Conservation (phyloP, 257 asterid genomes). For the Penstemon newberryi region DNA sequence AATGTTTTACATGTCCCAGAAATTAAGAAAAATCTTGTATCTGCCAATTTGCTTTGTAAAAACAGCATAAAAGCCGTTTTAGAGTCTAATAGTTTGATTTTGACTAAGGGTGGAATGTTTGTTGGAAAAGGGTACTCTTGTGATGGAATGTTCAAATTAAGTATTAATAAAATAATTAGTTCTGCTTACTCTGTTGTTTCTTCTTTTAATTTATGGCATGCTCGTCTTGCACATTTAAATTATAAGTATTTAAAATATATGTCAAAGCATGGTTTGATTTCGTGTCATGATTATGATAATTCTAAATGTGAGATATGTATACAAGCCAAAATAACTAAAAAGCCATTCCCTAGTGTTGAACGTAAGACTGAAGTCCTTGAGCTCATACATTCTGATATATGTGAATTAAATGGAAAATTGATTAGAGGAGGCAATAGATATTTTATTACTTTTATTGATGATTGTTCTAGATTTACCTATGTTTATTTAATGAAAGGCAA, state of each 20-base stretch:
- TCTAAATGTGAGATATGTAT: neutral
- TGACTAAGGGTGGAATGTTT: too few relatives aligned
- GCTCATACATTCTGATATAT: neutral
- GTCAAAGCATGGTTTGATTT: too few relatives aligned
- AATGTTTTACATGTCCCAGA: too few relatives aligned
- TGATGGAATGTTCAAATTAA: conserved; percentile 6
- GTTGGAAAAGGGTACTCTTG: too few relatives aligned
- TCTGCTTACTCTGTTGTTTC: neutral
- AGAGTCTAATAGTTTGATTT: too few relatives aligned
- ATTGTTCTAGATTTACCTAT: neutral
- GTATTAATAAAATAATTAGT: neutral
- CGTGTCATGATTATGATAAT: neutral
- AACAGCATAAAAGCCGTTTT: too few relatives aligned
- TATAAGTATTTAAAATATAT: too few relatives aligned
- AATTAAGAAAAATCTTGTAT: too few relatives aligned
- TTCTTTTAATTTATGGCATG: too few relatives aligned
- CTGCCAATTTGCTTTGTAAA: too few relatives aligned
- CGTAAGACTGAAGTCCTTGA: neutral
- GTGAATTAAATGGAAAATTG: too few relatives aligned
- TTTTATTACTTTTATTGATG: neutral
- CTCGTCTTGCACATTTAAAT: too few relatives aligned
- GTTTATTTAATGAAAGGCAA: neutral
- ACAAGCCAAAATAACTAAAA: neutral
- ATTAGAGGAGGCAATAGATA: neutral
- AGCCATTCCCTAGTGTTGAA: neutral